Base-by-base conservation (phyloP, 805 yeast genomes). In the Peterozyma xylosa region DNA sequence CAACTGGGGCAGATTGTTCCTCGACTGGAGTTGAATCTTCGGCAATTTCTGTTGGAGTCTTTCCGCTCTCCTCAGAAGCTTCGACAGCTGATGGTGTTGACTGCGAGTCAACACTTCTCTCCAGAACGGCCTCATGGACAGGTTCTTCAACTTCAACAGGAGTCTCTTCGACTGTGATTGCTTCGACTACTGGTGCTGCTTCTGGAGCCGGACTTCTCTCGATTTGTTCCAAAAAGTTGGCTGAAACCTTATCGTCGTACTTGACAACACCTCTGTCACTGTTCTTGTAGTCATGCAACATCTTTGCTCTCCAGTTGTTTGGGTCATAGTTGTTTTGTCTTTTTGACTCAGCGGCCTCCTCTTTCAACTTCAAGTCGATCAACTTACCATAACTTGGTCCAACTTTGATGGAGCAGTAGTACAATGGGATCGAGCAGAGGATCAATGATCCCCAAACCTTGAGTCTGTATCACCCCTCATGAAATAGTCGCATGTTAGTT, bases 341-440 rank as follows among this genome's bases (percentile, higher is more conserved):
- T 32, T 32, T 32, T 10, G 5, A 11, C 34, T 32, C 34, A 13
- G 34, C 34, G 29, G 15, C 21, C 17, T 40, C 47, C 14, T 45
- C 47, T 29, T 34, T 37, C 30, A 38, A 17, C 33, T 45, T 45
- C 14, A 41, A 37, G 14, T 41, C 44, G 39, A 45, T 38, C 39
- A 45, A 45, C 34, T 41, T 45, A 10, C 37, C 33, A 30, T 30
- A 45, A 5, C 42, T 36, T 13, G 47, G 47, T n/a, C 47, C 42
- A 7, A 37, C 38, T 11, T 33, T 14, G 16, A 11, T 6, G 5
- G 44, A 37, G 9, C 42, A 35, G 14, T 29, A 14, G 13, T 33
- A 33, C 27, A 45, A 33, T 13, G 47, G 47, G 5, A 35, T 27
- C 17, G 30, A 16, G 34, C 44, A 33, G 9, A 39, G 42, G 3